Evolutionary conservation across 2,329 filamentous ascomycete species (phyloP), one percentile per base, ranked within the genome.

Genomic region (Zelopaecilomyces penicillatus): DNA sequence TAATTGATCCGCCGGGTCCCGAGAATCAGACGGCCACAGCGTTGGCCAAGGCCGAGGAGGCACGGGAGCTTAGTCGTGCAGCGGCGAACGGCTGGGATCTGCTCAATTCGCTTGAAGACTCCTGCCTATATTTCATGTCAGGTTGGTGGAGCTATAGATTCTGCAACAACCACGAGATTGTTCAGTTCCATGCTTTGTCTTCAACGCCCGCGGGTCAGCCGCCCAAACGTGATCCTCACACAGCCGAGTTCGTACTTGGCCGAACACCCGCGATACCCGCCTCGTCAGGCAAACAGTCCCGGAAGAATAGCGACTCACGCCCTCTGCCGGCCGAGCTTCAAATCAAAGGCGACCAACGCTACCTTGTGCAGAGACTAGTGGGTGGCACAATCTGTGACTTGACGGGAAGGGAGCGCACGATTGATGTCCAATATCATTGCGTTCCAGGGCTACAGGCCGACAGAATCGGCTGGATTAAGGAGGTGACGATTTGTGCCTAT

Each of bases 81-180:
- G 85, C 83, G 1, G 75, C 80, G 30, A 82, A 81, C 40, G 90
- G 90, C 5, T 85, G 87, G 75, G 85, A 93, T 57, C 73, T 96
- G 26, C 70, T 96, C 41, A 76, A 78, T 51, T 80, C 82, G 28
- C 83, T 96, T 65, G 79, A 93, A 45, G 78, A 90, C 43, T 85
- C 82, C 4, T 96, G 90, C 63, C 77, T 96, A 51, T 95, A 91
- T 68, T 79, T 74, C 52, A 69, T 89, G 52, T 85, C 82, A 1
- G 90, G 90, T 0, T 96, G 90, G 90, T 96, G 90, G 90, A 93
- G 85, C 59, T 96, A 96, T 66, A 85, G 83, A 55, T 95, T 95
- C 64, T 96, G 90, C 71, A 93, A 95, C 67, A 87, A 87, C 59
- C 76, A 83, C 50, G 81, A 91, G 51, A 83, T 96, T 50, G 85